Evolutionary conservation across 2,329 filamentous ascomycete species (phyloP).

Genomic region (Ceratocystis destructans): DNA sequence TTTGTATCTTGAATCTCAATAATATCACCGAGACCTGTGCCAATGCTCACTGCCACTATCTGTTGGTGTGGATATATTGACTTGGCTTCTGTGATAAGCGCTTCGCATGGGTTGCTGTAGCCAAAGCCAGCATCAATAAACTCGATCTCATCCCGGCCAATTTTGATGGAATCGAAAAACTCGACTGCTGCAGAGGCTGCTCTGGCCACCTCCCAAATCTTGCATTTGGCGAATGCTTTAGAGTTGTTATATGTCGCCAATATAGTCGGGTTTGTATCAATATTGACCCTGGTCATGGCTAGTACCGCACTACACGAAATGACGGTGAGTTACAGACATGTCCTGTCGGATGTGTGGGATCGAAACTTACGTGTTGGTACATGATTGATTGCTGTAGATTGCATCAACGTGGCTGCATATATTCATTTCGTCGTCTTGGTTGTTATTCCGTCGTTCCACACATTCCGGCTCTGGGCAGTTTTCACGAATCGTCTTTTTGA

Average conservation of each 20-base stretch:
- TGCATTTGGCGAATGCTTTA: conserved; percentile 20
- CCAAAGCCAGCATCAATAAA: conserved; percentile 26
- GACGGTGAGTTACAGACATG: neutral
- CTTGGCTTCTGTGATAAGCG: conserved; percentile 24
- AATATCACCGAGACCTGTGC: conserved; percentile 23
- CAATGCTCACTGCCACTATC: conserved; percentile 22
- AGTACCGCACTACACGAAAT: neutral
- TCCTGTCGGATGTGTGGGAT: neutral
- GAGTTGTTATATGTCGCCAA: conserved; percentile 24
- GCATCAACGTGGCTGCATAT: neutral
- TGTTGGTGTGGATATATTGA: conserved; percentile 21
- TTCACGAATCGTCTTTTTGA: neutral
- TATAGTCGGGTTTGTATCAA: conserved; percentile 20
- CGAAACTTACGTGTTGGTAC: neutral
- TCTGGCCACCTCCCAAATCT: conserved; percentile 25
- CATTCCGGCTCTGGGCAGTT: neutral
- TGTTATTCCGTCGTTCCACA: neutral
- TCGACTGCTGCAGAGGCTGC: conserved; percentile 24
- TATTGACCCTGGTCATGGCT: neutral
- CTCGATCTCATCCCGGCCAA: conserved; percentile 23
- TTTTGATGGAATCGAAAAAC: conserved; percentile 25
- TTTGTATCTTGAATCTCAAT: conserved; percentile 20
- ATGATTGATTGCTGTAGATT: neutral
- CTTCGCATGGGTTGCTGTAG: conserved; percentile 26
- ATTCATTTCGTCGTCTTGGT: neutral